A percentile compares a stretch with the other conserved stretches of the same genome.
Evolutionary conservation across 1,139 yeast genomes (phyloP).

Genomic region (Nakaseomyces bracarensis): DNA sequence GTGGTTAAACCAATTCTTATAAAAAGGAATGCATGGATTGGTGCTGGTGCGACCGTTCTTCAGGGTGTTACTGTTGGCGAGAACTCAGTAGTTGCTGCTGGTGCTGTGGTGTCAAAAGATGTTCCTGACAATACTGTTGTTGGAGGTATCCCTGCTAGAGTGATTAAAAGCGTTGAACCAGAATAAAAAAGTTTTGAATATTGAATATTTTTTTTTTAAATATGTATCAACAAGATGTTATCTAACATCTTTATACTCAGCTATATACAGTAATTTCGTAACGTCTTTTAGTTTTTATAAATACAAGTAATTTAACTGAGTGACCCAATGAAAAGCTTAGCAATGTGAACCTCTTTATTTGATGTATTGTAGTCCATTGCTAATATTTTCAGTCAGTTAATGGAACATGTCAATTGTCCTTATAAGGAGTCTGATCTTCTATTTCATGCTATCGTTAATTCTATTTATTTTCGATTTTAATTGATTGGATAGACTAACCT

Average conservation of each 20-base stretch:
- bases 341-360: no score
- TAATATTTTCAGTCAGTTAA: no score
- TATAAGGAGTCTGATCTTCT: no score
- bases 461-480: not conserved
- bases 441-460: not conserved
- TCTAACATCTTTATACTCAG: not conserved
- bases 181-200: no score
- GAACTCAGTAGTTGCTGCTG: conserved; percentile 59
- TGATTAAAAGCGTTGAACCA: conserved; percentile 25
- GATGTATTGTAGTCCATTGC: no score
- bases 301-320: no score
- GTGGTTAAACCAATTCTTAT: conserved; percentile 49
- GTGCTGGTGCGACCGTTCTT: conserved; percentile 44
- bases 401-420: not conserved
- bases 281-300: not conserved
- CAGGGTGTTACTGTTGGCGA: conserved; percentile 65
- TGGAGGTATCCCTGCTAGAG: conserved; percentile 54
- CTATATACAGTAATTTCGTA: no score
- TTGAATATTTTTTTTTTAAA: not conserved
- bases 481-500: not conserved
- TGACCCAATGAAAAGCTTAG: no score
- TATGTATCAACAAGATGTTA: not conserved
- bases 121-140: conserved; percentile 47
- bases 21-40: conserved; percentile 62
- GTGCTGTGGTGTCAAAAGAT: conserved; percentile 50